Base-by-base conservation (phyloP, 1,284 basidiomycete genomes). In the Singerocomus inundabilis region DNA sequence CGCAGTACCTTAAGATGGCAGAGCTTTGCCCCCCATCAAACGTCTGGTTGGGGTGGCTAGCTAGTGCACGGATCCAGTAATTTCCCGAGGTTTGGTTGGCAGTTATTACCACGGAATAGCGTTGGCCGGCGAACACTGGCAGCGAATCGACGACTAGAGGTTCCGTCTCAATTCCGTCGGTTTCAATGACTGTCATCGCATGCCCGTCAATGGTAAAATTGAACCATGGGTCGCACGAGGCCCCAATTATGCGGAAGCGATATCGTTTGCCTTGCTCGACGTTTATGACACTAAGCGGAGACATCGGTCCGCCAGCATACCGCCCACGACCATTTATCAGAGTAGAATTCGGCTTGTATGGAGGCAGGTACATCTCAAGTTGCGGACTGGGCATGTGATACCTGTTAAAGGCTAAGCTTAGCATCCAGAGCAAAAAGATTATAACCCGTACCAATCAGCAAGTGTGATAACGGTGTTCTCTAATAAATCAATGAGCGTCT, bases 1-100 rank as follows among this genome's bases (percentile, higher is more conserved):
- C 74, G 0, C 44, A 50, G 59, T 84, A 84, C 29, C 76, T 71
- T n/a, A 83, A 59, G 48, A 82, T 78, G 6, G 78, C 81, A 5
- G 72, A 72, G 59, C 75, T 78, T 36, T 72, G 53, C 3, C 76
- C 75, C 6, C 67, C 66, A n/a, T 52, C 58, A 52, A 75, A 72
- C 2, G 49, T 54, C 18, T 54, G 40, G 28, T 75, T 21, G 4
- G 51, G 44, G 26, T 52, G 54, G 48, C 51, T 57, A 1, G 63
- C 37, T 28, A 57, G 48, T 15, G 61, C 69, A 29, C 72, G 68
- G 42, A 74, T 58, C 72, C 78, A 76, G 51, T 76, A 78, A 50
- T 76, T 79, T 6, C 37, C 58, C 30, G 60, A 29, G 0, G 55
- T 48, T 47, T 70, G 60, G 33, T 66, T 58, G 12, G 68, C 66